Conservation (phyloP, 1,139 yeast species). For the Nadsonia commutata region DNA sequence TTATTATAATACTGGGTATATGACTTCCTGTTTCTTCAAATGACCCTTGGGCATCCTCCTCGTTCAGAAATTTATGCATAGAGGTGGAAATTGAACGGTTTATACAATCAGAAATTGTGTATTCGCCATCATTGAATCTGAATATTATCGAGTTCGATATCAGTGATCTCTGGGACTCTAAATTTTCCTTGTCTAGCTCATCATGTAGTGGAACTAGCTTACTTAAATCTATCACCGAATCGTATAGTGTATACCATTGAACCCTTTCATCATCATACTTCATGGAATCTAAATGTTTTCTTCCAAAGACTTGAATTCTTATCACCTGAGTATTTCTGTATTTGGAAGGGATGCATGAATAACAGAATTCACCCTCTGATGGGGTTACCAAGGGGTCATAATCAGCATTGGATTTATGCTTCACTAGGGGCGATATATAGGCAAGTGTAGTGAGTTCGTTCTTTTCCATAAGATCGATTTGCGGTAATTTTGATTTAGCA, state of each 20-base stretch:
- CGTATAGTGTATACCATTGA: neutral
- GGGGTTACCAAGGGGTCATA: neutral
- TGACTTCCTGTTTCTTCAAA: no score
- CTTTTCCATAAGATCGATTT: no score
- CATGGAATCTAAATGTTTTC: neutral
- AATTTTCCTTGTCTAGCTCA: neutral
- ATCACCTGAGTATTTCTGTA: neutral
- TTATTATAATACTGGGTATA: no score
- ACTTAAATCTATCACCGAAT: neutral
- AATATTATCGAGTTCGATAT: neutral
- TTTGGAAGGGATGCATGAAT: neutral
- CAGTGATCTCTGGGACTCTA: neutral
- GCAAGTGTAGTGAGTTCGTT: no score
- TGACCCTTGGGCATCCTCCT: no score
- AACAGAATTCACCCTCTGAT: neutral
- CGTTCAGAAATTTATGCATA: no score
- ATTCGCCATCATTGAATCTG: neutral
- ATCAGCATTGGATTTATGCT: neutral
- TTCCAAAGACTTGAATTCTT: neutral
- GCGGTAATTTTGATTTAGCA: no score
- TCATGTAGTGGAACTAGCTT: neutral
- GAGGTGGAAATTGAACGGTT: no score
- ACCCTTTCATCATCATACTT: neutral
- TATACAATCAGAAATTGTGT: neutral
- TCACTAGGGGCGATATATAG: neutral